Conservation (phyloP, 257 asterid species). For the Scutellaria barbata region DNA sequence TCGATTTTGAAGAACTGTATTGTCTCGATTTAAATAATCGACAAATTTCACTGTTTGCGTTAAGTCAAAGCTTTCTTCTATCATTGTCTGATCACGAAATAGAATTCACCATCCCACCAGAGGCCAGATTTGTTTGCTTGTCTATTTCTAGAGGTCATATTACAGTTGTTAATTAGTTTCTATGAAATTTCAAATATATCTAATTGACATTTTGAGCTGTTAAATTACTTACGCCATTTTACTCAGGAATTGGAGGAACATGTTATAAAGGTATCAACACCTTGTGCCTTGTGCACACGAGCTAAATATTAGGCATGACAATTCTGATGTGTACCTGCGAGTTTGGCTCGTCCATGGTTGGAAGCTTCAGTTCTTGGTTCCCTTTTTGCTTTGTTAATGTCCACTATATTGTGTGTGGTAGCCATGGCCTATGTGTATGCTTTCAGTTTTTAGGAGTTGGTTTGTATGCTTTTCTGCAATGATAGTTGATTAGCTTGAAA, state of each 20-base stretch:
- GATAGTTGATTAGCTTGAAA: not conserved
- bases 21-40: not conserved
- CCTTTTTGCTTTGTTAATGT: too few relatives aligned
- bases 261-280: not conserved
- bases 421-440: not conserved
- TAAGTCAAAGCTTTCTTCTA: not conserved
- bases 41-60: not conserved
- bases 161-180: not conserved
- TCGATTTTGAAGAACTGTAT: not conserved
- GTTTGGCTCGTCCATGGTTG: not conserved
- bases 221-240: not conserved
- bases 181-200: not conserved
- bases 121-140: not conserved
- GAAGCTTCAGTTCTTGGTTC: too few relatives aligned
- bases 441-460: not conserved
- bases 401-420: not conserved
- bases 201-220: not conserved
- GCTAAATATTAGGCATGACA: not conserved
- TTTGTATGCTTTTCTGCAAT: not conserved
- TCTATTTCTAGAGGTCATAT: not conserved
- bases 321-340: not conserved
- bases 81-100: constrained; percentile 6
- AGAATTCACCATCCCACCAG: not conserved
- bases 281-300: not conserved
- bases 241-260: not conserved